Conservation (phyloP, 345 rosid genomes). For the Barbarea vulgaris region DNA sequence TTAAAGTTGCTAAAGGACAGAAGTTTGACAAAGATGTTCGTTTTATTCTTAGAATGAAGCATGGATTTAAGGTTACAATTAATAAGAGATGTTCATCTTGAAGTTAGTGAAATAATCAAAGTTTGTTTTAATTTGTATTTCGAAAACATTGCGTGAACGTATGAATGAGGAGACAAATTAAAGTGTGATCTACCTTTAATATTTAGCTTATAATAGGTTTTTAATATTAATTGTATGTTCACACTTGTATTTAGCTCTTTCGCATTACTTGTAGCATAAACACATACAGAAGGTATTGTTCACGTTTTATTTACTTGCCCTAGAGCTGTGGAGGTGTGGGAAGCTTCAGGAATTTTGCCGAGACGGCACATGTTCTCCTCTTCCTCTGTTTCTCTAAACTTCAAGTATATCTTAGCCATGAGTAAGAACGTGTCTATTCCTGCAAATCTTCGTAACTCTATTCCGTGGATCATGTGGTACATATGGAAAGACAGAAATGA, state of each 20-base stretch:
- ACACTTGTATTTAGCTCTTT: not conserved
- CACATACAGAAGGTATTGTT: too few relatives aligned
- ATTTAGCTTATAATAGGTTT: not conserved
- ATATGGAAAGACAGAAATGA: too few relatives aligned
- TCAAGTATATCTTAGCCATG: too few relatives aligned
- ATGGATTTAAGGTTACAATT: conserved; percentile 3
- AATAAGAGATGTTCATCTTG: not conserved
- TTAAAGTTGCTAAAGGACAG: not conserved
- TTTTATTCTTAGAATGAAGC: not conserved
- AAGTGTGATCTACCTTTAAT: not conserved
- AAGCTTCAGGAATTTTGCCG: too few relatives aligned
- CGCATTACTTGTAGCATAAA: not conserved
- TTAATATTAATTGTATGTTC: not conserved
- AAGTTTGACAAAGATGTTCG: not conserved
- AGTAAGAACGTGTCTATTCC: too few relatives aligned
- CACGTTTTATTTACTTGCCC: too few relatives aligned
- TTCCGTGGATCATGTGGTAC: too few relatives aligned
- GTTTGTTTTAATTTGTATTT: not conserved
- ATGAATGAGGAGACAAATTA: not conserved
- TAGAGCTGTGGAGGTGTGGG: too few relatives aligned
- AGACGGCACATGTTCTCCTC: too few relatives aligned
- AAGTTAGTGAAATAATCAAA: not conserved
- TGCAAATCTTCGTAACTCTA: too few relatives aligned
- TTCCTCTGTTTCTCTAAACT: too few relatives aligned
- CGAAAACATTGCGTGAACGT: not conserved